These are phyloP conservation scores for Linum usitatissimum DNA, from an alignment of 345 rosid genomes.

Conservation along the genomic window DNA sequence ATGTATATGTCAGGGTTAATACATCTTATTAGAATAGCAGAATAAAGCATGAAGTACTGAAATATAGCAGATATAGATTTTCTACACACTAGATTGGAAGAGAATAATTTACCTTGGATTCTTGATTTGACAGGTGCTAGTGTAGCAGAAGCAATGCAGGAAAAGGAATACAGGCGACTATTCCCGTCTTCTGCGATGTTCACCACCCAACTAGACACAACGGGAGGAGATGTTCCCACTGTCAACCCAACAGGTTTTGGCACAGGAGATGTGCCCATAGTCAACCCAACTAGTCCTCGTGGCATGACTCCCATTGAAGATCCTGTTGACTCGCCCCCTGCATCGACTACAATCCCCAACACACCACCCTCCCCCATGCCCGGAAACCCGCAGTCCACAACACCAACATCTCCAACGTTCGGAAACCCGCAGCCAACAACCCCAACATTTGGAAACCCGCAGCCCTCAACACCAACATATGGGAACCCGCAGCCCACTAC, in stretches of 20 bases:
- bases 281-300: constrained; percentile 43
- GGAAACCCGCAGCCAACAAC: constrained; percentile 10
- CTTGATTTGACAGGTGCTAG: constrained; percentile 40
- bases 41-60: not conserved
- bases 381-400: no score
- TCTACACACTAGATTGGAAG: constrained; percentile 6
- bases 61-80: not conserved
- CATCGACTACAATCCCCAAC: constrained; percentile 21
- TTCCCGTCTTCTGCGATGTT: constrained; percentile 17
- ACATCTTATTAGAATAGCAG: no score
- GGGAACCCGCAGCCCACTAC: constrained; percentile 9
- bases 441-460: constrained; percentile 21
- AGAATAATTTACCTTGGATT: constrained; percentile 11
- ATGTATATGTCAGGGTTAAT: not conserved
- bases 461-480: constrained; percentile 14
- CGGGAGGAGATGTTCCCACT: constrained; percentile 26
- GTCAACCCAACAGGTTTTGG: constrained; percentile 24
- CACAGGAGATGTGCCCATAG: not conserved
- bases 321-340: constrained; percentile 5
- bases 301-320: constrained; percentile 16
- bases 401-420: constrained; percentile 8
- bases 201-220: constrained; percentile 25
- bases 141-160: constrained; percentile 26
- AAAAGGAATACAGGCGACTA: constrained; percentile 17
- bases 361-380: constrained; percentile 23